Evolutionary conservation across 371 early-diverging fungal genomes (phyloP).

Genomic region (Rhizomucor pusillus): DNA sequence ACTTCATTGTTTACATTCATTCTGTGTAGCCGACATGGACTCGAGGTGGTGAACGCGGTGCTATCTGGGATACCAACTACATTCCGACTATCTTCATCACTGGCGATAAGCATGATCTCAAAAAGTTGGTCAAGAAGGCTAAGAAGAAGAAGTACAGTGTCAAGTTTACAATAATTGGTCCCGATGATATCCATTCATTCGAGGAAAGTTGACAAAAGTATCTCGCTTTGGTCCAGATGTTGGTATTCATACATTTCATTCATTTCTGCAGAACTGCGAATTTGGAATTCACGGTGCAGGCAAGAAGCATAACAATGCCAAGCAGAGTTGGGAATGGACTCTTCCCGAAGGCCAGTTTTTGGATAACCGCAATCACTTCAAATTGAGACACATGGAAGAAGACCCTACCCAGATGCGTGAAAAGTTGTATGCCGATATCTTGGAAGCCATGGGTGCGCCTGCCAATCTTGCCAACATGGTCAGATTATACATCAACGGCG

Average conservation of each 20-base stretch:
- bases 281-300: constrained; percentile 57
- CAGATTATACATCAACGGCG: constrained; percentile 51
- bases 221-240: too few relatives aligned
- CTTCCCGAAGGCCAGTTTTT: constrained; percentile 27
- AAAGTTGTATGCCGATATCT: constrained; percentile 51
- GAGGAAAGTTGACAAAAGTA: too few relatives aligned
- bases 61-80: constrained; percentile 51
- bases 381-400: constrained; percentile 56
- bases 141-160: constrained; percentile 17
- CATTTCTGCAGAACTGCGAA: constrained; percentile 4
- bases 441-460: constrained; percentile 48
- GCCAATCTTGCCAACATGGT: constrained; percentile 52
- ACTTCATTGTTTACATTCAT: background rate
- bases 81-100: constrained; percentile 47
- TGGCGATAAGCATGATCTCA: constrained; percentile 26
- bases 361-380: constrained; percentile 49
- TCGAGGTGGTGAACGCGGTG: constrained; percentile 31
- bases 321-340: constrained; percentile 55
- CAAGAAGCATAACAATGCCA: constrained; percentile 55
- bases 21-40: constrained; percentile 51
- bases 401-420: constrained; percentile 63
- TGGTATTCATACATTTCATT: background rate
- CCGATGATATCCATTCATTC: constrained; percentile 40
- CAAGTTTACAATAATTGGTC: constrained; percentile 43
- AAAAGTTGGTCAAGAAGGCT: constrained; percentile 28